Evolutionary conservation across 2,329 filamentous ascomycete genomes (phyloP).

Genomic region (Helminthosporium solani): DNA sequence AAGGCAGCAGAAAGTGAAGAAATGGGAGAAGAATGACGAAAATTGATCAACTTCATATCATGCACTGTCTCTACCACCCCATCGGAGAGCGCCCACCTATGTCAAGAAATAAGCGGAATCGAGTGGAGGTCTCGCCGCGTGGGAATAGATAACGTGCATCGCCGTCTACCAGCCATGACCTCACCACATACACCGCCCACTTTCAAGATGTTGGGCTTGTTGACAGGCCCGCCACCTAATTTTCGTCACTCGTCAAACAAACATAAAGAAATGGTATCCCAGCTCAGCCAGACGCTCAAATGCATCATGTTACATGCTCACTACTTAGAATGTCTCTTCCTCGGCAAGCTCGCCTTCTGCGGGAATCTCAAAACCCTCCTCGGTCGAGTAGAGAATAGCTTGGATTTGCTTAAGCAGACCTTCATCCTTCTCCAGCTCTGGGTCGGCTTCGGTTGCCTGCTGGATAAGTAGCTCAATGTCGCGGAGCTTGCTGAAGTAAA

Average conservation of each 20-base stretch:
- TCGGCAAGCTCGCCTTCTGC: conserved; percentile 73
- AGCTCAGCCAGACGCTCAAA: conserved; percentile 30
- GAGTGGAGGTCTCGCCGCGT: neutral
- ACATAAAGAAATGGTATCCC: conserved; percentile 34
- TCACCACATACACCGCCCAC: neutral
- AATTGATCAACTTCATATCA: conserved; percentile 1
- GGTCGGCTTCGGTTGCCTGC: conserved; percentile 87
- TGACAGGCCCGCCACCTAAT: neutral
- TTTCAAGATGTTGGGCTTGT: neutral
- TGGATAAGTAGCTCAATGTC: conserved; percentile 96
- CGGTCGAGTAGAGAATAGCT: conserved; percentile 93
- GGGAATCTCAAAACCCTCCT: conserved; percentile 82
- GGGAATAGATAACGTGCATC: conserved; percentile 1
- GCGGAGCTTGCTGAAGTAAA: conserved; percentile 98
- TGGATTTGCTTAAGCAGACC: conserved; percentile 95
- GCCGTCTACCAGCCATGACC: conserved; percentile 5
- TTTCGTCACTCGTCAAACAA: conserved; percentile 18
- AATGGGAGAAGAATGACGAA: neutral
- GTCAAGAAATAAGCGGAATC: neutral
- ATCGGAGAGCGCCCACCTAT: neutral
- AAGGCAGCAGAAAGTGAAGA: neutral
- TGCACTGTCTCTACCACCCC: conserved; percentile 1
- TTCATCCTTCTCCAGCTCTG: conserved; percentile 91
- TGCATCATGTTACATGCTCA: conserved; percentile 23
- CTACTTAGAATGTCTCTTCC: conserved; percentile 58